Percentiles rank a stretch among this genome's conserved stretches.
phyloP scores from a whole-genome alignment of 257 asterid genomes.

The Knoxia roxburghii region DNA sequence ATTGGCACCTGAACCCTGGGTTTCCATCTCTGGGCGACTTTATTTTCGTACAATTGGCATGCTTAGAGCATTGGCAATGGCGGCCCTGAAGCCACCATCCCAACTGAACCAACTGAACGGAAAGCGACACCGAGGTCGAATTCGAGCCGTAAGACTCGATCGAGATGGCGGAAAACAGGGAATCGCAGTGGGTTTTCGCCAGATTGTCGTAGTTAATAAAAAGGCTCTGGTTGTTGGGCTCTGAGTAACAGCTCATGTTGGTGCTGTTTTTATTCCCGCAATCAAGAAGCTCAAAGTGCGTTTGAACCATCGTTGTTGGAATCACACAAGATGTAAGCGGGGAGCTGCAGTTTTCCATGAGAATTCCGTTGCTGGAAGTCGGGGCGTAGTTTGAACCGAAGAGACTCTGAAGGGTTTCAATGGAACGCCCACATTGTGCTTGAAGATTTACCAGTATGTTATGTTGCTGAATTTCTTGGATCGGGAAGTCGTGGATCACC shows the following conservation, averaged over 20 bases:
- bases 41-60: constrained; percentile 43
- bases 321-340: constrained; percentile 39
- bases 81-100: constrained; percentile 84
- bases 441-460: constrained; percentile 39
- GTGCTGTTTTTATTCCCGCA: constrained; percentile 29
- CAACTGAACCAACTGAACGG: constrained; percentile 50
- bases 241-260: constrained; percentile 64
- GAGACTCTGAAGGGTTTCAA: constrained; percentile 35
- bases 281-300: constrained; percentile 56
- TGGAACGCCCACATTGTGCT: constrained; percentile 55
- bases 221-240: constrained; percentile 27
- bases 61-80: constrained; percentile 44
- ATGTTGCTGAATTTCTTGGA: constrained; percentile 32
- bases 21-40: constrained; percentile 23
- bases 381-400: constrained; percentile 63
- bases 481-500: constrained; percentile 34
- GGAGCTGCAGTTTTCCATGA: constrained; percentile 43
- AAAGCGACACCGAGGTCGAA: constrained; percentile 54
- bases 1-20: constrained; percentile 52
- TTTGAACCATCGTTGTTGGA: constrained; percentile 57
- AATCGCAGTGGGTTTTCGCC: constrained; percentile 29
- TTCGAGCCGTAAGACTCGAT: constrained; percentile 32
- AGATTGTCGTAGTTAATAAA: constrained; percentile 40
- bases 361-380: constrained; percentile 57
- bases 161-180: constrained; percentile 66